Conservation (phyloP, 345 rosid species). For the Arabidopsis arenosa region DNA sequence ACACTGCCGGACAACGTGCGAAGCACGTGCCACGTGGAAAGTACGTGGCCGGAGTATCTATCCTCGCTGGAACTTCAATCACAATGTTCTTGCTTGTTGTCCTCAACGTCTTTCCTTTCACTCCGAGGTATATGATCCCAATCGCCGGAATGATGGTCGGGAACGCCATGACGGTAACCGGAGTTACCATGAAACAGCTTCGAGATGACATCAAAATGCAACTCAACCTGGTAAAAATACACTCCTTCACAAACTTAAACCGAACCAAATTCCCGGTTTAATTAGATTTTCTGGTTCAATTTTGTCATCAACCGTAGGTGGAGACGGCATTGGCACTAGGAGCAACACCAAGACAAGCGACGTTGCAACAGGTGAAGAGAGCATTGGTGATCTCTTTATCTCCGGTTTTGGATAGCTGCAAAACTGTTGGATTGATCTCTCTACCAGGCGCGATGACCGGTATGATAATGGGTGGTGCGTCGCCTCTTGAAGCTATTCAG, state of each 20-base stretch:
- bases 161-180: conserved; percentile 91
- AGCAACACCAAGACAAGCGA: conserved; percentile 86
- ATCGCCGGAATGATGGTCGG: conserved; percentile 98
- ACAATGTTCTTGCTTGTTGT: conserved; percentile 72
- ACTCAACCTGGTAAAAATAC: conserved; percentile 56
- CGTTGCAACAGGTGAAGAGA: conserved; percentile 72
- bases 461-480: conserved; percentile 96
- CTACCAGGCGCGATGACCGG: conserved; percentile 95
- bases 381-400: conserved; percentile 82
- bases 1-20: conserved; percentile 85
- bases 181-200: conserved; percentile 89
- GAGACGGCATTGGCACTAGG: conserved; percentile 93
- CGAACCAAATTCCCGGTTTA: neutral
- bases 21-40: conserved; percentile 82
- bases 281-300: neutral
- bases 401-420: conserved; percentile 85
- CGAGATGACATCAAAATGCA: conserved; percentile 85
- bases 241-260: neutral
- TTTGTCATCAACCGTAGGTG: conserved; percentile 49
- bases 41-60: conserved; percentile 74
- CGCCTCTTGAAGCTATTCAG: conserved; percentile 88
- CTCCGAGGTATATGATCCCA: conserved; percentile 88
- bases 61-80: conserved; percentile 67
- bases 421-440: conserved; percentile 91
- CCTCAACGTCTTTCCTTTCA: conserved; percentile 85